Conservation (phyloP, 2,329 filamentous ascomycete species). For the Aspergillus sp. region DNA sequence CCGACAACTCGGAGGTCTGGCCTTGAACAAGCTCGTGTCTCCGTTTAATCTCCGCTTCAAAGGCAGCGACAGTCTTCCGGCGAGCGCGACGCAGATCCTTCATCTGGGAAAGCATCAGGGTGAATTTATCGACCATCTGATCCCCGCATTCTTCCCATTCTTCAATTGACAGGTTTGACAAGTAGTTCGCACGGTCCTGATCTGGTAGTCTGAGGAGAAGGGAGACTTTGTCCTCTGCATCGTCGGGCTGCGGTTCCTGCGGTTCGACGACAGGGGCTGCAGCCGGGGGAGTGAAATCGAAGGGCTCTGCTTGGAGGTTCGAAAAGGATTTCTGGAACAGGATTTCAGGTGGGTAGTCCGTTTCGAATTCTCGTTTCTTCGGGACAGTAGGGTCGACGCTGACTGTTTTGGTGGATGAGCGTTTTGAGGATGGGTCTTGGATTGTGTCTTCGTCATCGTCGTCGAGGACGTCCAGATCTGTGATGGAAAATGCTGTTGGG, state of each 20-base stretch:
- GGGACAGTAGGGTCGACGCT: constrained; percentile 16
- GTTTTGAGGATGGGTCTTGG: constrained; percentile 23
- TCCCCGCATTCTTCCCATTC: constrained; percentile 56
- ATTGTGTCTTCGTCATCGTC: constrained; percentile 23
- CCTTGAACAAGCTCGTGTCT: constrained; percentile 44
- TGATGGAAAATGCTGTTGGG: constrained; percentile 21
- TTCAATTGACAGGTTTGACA: constrained; percentile 42
- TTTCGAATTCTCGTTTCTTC: constrained; percentile 25
- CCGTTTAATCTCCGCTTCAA: constrained; percentile 47
- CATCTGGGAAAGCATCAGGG: constrained; percentile 41
- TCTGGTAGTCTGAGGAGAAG: constrained; percentile 28
- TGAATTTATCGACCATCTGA: constrained; percentile 50
- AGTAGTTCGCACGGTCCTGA: constrained; percentile 40
- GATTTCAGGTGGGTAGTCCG: constrained; percentile 40
- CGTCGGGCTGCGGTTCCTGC: constrained; percentile 7
- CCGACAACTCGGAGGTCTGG: constrained; percentile 40
- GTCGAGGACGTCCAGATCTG: constrained; percentile 23
- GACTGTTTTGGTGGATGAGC: constrained; percentile 17
- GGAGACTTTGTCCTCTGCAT: constrained; percentile 28
- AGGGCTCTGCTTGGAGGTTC: constrained; percentile 42
- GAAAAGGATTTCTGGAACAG: constrained; percentile 40
- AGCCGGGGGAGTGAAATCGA: constrained; percentile 35
- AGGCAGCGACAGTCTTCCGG: constrained; percentile 42
- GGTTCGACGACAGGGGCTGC: constrained; percentile 13
- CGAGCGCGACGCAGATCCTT: constrained; percentile 46